phyloP scores from a whole-genome alignment of 331 rosid genomes.

The Stylosanthes scabra region DNA sequence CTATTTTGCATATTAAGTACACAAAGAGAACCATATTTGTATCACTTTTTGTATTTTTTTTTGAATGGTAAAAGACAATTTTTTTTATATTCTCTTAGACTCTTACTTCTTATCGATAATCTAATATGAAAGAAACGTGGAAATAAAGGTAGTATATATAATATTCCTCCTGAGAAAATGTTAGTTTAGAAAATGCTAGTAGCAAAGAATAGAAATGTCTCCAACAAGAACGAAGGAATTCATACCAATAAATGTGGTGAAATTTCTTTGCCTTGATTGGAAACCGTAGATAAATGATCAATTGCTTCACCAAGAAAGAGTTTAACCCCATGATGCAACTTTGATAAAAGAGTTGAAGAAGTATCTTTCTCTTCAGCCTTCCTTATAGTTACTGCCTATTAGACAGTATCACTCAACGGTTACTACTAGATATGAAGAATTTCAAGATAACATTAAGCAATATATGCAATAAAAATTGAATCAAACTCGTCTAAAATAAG shows the following conservation, averaged over 20 bases:
- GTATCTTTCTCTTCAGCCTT: slow-evolving; percentile 80
- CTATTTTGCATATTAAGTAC: too few species aligned
- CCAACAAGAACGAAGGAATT: background rate
- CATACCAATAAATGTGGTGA: slow-evolving; percentile 62
- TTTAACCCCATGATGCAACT: slow-evolving; percentile 73
- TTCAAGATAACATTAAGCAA: too few species aligned
- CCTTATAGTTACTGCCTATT: slow-evolving; percentile 72
- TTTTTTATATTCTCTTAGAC: too few species aligned
- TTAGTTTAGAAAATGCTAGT: slow-evolving; percentile 14
- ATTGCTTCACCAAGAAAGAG: slow-evolving; percentile 71
- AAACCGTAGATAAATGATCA: slow-evolving; percentile 32
- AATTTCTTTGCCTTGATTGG: slow-evolving; percentile 52
- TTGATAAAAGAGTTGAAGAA: slow-evolving; percentile 71
- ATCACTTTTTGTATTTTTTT: background rate
- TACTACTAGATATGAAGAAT: background rate
- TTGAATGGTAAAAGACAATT: background rate
- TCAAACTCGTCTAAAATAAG: too few species aligned
- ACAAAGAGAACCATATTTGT: too few species aligned
- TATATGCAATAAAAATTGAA: too few species aligned
- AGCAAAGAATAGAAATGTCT: slow-evolving; percentile 7
- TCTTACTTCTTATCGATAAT: too few species aligned
- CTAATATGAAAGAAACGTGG: too few species aligned
- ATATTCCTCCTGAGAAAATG: background rate
- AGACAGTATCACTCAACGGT: slow-evolving; percentile 32
- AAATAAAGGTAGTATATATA: background rate